Conservation (phyloP, 495 filamentous ascomycete genomes). For the Penicillium silybi region DNA sequence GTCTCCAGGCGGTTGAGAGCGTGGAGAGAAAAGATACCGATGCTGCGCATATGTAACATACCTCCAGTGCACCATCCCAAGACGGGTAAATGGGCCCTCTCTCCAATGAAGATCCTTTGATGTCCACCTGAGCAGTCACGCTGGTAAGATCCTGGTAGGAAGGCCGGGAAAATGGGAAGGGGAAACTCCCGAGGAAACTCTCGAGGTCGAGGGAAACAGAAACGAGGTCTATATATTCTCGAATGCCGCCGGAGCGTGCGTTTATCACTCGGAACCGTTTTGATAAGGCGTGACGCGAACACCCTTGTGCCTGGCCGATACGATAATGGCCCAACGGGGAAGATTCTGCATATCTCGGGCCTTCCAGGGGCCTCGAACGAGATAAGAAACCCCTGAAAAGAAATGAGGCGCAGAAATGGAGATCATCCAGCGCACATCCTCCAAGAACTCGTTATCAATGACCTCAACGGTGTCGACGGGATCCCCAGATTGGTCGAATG, state of each 20-base stretch:
- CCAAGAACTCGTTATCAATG: neutral
- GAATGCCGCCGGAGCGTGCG: constrained; percentile 6
- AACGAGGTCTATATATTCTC: constrained; percentile 7
- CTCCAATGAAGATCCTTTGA: neutral
- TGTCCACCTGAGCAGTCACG: neutral
- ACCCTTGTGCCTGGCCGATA: constrained; percentile 6
- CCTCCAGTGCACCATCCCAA: neutral
- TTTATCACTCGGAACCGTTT: constrained; percentile 14
- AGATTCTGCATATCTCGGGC: neutral
- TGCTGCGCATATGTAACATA: constrained; percentile 11
- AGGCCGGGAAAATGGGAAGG: neutral
- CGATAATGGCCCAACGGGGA: neutral
- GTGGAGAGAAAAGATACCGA: constrained; percentile 15
- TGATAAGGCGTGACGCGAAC: constrained; percentile 21
- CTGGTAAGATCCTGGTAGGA: neutral
- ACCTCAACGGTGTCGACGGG: neutral
- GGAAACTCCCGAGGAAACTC: neutral
- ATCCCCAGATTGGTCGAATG: neutral
- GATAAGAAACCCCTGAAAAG: constrained; percentile 1
- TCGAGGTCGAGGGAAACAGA: neutral
- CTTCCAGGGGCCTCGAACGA: neutral
- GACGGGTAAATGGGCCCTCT: neutral
- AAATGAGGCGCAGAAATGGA: neutral
- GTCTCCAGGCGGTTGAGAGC: neutral
- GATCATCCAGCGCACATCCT: neutral